phyloP scores from a whole-genome alignment of 805 yeast species.

The Zygosaccharomyces bailii region DNA sequence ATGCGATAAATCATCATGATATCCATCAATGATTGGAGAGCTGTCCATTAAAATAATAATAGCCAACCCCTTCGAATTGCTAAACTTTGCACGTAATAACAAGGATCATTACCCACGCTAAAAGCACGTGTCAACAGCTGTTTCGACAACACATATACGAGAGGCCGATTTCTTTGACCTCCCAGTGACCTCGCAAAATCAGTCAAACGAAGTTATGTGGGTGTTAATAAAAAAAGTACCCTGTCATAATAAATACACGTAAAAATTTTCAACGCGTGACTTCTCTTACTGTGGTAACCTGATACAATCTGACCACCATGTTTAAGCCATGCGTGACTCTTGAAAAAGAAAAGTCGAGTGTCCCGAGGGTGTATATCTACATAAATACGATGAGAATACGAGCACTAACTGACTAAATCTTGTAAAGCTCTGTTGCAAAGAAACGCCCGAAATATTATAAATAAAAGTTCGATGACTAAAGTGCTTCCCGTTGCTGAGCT shows the following conservation, averaged over 20 bases:
- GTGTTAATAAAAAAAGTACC: constrained; percentile 1
- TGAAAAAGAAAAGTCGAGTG: background rate
- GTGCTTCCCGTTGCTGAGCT: constrained; percentile 30
- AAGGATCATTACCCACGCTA: background rate
- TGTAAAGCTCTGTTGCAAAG: background rate
- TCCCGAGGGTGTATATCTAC: background rate
- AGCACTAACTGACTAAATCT: background rate
- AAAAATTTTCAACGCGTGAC: constrained; percentile 7
- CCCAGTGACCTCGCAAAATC: constrained; percentile 2
- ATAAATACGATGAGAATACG: background rate
- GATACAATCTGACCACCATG: constrained; percentile 2
- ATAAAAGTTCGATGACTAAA: constrained; percentile 10
- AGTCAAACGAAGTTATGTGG: background rate
- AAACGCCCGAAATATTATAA: background rate
- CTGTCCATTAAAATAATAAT: background rate
- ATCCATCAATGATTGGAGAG: background rate
- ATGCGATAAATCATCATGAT: background rate
- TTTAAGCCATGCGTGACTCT: constrained; percentile 3
- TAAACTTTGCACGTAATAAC: background rate
- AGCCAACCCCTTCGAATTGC: background rate
- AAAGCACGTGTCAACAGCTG: background rate
- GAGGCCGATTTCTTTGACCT: background rate
- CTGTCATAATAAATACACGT: background rate
- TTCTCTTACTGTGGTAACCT: background rate
- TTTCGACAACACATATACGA: background rate